Conservation (phyloP, 1,139 yeast genomes). For the Yamadazyma songkhlaensis region DNA sequence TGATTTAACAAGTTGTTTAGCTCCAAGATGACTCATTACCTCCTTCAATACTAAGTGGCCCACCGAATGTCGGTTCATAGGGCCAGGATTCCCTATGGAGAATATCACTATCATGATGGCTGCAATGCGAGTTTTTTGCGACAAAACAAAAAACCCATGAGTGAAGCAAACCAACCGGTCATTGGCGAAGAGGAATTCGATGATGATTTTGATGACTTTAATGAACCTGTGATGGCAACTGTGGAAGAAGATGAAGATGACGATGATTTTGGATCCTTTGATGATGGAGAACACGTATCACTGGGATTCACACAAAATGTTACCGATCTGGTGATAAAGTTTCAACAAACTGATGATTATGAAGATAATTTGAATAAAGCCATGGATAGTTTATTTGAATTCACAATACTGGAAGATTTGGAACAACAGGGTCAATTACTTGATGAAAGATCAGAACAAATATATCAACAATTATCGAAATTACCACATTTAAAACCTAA, state of each 20-base stretch:
- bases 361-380: conserved; percentile 16
- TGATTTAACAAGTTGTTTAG: conserved; percentile 21
- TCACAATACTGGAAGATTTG: neutral
- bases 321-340: conserved; percentile 2
- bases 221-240: conserved; percentile 3
- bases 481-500: conserved; percentile 47
- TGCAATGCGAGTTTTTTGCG: conserved; percentile 1
- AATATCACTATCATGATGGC: conserved; percentile 22
- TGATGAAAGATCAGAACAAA: conserved; percentile 25
- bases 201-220: conserved; percentile 3
- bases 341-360: conserved; percentile 11
- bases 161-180: neutral
- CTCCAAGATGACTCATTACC: conserved; percentile 24
- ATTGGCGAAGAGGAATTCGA: neutral
- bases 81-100: conserved; percentile 46
- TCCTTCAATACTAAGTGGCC: conserved; percentile 37
- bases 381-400: conserved; percentile 14
- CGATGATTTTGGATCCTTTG: conserved; percentile 41
- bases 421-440: conserved; percentile 13
- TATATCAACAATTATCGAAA: conserved; percentile 33
- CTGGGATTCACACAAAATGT: neutral
- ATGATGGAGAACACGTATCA: conserved; percentile 24
- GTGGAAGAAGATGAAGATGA: conserved; percentile 20
- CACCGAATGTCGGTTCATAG: conserved; percentile 36
- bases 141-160: conserved; percentile 1